These are phyloP conservation scores for Tulasnella sp. DNA, from an alignment of 768 basidiomycete genomes.

Conservation along the genomic window DNA sequence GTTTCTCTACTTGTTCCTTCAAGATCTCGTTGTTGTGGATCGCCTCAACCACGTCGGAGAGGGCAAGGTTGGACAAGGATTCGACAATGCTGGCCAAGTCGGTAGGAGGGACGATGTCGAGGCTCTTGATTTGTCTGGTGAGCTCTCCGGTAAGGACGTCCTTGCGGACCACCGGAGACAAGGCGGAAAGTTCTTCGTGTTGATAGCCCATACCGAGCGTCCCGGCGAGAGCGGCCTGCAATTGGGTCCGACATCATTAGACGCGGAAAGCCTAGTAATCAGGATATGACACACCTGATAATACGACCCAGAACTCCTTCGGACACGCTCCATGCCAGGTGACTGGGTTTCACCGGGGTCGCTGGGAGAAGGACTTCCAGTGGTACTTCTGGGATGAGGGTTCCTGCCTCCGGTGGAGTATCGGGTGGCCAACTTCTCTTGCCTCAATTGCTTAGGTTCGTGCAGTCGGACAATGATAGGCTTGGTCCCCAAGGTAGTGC, in stretches of 20 bases:
- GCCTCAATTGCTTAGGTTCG: constrained; percentile 84
- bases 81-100: constrained; percentile 64
- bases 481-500: constrained; percentile 58
- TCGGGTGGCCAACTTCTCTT: constrained; percentile 80
- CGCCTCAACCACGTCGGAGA: constrained; percentile 67
- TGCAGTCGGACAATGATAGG: constrained; percentile 80
- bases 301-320: constrained; percentile 80
- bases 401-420: constrained; percentile 40
- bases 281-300: constrained; percentile 51
- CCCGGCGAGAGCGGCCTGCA: constrained; percentile 70
- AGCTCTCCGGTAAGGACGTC: constrained; percentile 80
- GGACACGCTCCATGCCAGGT: constrained; percentile 50
- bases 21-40: constrained; percentile 65
- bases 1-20: constrained; percentile 49
- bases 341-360: constrained; percentile 62
- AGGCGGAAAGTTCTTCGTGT: constrained; percentile 73
- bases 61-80: constrained; percentile 57
- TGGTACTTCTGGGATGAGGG: constrained; percentile 62
- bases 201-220: constrained; percentile 75
- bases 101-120: constrained; percentile 41
- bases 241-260: constrained; percentile 5
- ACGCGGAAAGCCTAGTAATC: constrained; percentile 1
- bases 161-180: constrained; percentile 82
- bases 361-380: constrained; percentile 75
- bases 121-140: constrained; percentile 58